Base-by-base conservation (phyloP, 176 grass and related monocot species). In the Poa pratensis region DNA sequence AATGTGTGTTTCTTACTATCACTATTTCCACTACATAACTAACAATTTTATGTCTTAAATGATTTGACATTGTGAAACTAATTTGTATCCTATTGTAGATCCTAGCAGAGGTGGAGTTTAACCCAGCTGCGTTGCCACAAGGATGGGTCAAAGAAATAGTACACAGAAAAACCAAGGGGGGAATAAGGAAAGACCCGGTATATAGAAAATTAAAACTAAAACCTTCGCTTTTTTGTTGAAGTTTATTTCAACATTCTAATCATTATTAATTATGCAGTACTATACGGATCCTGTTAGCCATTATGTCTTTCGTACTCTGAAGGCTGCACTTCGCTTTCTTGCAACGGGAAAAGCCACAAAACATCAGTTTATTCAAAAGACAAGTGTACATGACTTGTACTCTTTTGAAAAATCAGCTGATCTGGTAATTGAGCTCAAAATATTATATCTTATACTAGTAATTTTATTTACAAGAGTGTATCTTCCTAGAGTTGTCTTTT, bases 111-210 rank as follows among this genome's bases (percentile, higher is more conserved):
- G 73, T 91, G 48, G 86, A 91, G 20, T 75, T 86, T 60, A 80
- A 72, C 13, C 82, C 86, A 88, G 37, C 19, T 78, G 64, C 42
- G 20, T 16, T 91, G 9, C 90, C 90, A 15, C 3, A 78, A 71
- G 90, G 90, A 48, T 91, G 86, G 82, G 61, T 85, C 45, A 91
- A 85, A 46, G 82, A 86, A 70, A 0, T 65, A 11, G 86, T 77
- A 28, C 82, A 73, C 50, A 88, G 86, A 82, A 88, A 72, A 45
- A 85, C 72, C 75, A 81, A 71, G 73, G 11, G 37, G 16, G 77
- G 82, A 58, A 20, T 58, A 7, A 91, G 86, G 69, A 91, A 37
- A 67, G 86, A 88, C 24, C 86, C 82, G 77, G 90, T 91, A 88
- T 49, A 53, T 32, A 76, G 49, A 71, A 65, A 62, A 28, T 11